A percentile compares a stretch with the other conserved stretches of the same genome.
Conservation (phyloP, 1,139 yeast species). For the Trichomonascaceae sp. region DNA sequence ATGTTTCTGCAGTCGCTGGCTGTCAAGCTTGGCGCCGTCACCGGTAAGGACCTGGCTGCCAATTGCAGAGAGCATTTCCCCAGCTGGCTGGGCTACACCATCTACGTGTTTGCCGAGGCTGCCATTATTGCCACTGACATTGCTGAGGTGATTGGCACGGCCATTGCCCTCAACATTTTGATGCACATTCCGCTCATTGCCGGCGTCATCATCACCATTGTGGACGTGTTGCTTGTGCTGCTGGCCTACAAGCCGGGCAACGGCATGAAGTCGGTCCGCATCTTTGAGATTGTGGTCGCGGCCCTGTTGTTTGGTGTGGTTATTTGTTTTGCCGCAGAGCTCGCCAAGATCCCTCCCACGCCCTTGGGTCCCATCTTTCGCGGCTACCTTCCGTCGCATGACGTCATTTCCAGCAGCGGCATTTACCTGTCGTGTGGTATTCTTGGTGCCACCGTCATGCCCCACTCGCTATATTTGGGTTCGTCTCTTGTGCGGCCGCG, state of each 20-base stretch:
- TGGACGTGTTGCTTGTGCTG: conserved; percentile 60
- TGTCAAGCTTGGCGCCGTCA: conserved; percentile 65
- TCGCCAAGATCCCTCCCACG: conserved; percentile 40
- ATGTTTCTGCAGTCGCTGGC: conserved; percentile 61
- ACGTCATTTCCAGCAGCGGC: conserved; percentile 50
- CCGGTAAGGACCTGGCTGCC: conserved; percentile 65
- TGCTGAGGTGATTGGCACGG: conserved; percentile 84
- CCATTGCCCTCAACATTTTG: conserved; percentile 64
- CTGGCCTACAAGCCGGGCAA: conserved; percentile 65
- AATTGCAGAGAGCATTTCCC: conserved; percentile 55
- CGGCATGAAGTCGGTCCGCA: conserved; percentile 47
- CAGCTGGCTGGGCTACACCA: conserved; percentile 37
- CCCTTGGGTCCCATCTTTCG: conserved; percentile 41
- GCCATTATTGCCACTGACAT: conserved; percentile 79
- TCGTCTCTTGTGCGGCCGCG: conserved; percentile 68
- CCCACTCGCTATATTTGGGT: conserved; percentile 63
- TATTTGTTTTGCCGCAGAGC: conserved; percentile 56
- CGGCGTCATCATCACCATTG: conserved; percentile 59
- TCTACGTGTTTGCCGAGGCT: conserved; percentile 62
- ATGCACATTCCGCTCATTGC: conserved; percentile 61
- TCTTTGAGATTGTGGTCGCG: conserved; percentile 58
- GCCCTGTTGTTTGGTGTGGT: conserved; percentile 55
- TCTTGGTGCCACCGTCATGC: conserved; percentile 77
- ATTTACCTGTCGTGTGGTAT: conserved; percentile 65
- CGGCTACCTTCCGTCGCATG: conserved; percentile 57